Evolutionary conservation across 352 stramenopile species (phyloP).

Genomic region (Phytophthora crassamura): DNA sequence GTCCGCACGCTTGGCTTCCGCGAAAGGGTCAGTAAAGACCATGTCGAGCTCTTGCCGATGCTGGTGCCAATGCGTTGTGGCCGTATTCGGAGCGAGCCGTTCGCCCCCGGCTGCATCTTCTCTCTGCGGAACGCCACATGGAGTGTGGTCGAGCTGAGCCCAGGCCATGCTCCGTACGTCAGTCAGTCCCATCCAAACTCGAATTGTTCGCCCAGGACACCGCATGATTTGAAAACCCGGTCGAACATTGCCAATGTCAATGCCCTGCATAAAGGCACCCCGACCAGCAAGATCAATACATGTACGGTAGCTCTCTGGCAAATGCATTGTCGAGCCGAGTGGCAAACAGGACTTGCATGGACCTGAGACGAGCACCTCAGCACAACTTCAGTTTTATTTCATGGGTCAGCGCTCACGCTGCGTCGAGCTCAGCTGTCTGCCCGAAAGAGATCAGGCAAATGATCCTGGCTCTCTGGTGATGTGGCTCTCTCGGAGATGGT

Average conservation of each 20-base stretch:
- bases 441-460: constrained; percentile 20
- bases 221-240: constrained; percentile 19
- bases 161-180: constrained; percentile 41
- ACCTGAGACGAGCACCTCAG: constrained; percentile 10
- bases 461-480: constrained; percentile 13
- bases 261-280: constrained; percentile 22
- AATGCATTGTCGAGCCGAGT: too few species aligned
- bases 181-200: constrained; percentile 41
- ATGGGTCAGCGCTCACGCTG: background rate
- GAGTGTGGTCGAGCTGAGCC: constrained; percentile 20
- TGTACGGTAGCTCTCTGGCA: constrained; percentile 1
- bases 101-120: constrained; percentile 9
- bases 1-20: constrained; percentile 7
- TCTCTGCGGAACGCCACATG: constrained; percentile 25
- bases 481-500: background rate
- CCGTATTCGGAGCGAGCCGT: constrained; percentile 1
- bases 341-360: constrained; percentile 3
- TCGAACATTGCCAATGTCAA: background rate
- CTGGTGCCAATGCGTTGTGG: constrained; percentile 27
- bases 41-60: constrained; percentile 12
- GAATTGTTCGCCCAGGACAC: constrained; percentile 13
- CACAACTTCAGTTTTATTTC: background rate
- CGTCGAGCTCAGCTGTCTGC: background rate
- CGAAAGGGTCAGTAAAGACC: constrained; percentile 31
- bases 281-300: constrained; percentile 5